Conservation (phyloP, 2,329 filamentous ascomycete species). For the Fusarium proliferatum region DNA sequence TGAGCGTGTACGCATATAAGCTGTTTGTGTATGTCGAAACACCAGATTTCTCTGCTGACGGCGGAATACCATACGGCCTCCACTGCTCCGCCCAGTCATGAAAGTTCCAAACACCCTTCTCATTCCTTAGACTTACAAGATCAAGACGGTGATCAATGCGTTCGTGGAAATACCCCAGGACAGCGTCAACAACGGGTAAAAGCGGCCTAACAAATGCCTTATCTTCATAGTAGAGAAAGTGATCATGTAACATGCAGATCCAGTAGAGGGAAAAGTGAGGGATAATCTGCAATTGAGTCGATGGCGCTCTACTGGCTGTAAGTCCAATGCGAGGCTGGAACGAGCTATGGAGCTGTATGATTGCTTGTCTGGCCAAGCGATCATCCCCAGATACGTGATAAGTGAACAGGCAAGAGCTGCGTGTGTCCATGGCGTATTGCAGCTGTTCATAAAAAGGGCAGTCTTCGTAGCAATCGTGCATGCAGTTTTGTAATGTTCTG, state of each 20-base stretch:
- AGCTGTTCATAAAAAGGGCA: constrained; percentile 8
- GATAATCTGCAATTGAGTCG: background rate
- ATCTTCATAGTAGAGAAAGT: background rate
- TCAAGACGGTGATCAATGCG: accelerated
- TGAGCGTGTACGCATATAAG: background rate
- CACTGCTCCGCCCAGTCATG: background rate
- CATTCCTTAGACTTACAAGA: background rate
- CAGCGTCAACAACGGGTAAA: background rate
- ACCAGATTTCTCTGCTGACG: background rate
- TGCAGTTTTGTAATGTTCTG: background rate
- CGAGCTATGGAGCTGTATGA: background rate
- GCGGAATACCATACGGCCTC: background rate
- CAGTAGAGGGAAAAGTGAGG: background rate
- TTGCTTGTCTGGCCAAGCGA: background rate
- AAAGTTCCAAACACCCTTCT: background rate
- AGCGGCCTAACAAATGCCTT: background rate
- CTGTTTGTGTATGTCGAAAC: background rate
- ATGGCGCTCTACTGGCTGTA: background rate
- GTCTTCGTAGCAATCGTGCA: constrained; percentile 4
- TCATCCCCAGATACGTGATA: background rate
- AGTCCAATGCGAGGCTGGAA: background rate
- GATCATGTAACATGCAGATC: background rate
- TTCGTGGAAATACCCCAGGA: background rate
- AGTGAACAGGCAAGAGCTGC: background rate
- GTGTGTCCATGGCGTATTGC: constrained; percentile 3